Percentiles rank a stretch among this genome's conserved stretches.
These are phyloP conservation scores for Diutina mesorugosa DNA, from an alignment of 1,139 yeast genomes.

Conservation along the genomic window DNA sequence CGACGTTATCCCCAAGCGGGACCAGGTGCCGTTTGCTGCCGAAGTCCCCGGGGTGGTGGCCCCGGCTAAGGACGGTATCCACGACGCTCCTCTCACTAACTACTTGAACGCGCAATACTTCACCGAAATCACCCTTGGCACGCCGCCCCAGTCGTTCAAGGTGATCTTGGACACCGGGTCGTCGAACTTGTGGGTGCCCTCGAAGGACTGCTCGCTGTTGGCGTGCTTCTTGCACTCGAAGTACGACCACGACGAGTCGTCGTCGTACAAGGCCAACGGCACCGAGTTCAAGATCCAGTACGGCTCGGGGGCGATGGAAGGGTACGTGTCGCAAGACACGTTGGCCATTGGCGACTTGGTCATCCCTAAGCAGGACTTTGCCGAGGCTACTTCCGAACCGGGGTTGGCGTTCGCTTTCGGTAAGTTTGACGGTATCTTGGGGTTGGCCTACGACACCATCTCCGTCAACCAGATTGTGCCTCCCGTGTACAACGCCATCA, in stretches of 20 bases:
- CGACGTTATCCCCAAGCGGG: slow-evolving; percentile 12
- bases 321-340: slow-evolving; percentile 78
- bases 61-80: not conserved
- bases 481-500: slow-evolving; percentile 82
- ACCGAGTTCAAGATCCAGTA: slow-evolving; percentile 72
- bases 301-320: slow-evolving; percentile 88
- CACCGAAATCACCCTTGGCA: slow-evolving; percentile 80
- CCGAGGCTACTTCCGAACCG: slow-evolving; percentile 94
- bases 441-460: slow-evolving; percentile 85
- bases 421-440: slow-evolving; percentile 93
- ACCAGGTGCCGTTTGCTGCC: slow-evolving; percentile 16
- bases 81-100: slow-evolving; percentile 73
- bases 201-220: slow-evolving; percentile 75
- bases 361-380: slow-evolving; percentile 83
- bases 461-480: slow-evolving; percentile 84
- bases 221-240: slow-evolving; percentile 91
- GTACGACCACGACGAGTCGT: slow-evolving; percentile 71
- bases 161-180: slow-evolving; percentile 92
- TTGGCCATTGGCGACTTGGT: slow-evolving; percentile 70
- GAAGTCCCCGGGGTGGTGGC: not conserved
- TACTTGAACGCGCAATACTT: slow-evolving; percentile 91
- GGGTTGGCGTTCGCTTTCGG: slow-evolving; percentile 98
- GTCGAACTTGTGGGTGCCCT: slow-evolving; percentile 94
- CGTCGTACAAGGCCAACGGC: slow-evolving; percentile 79
- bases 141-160: slow-evolving; percentile 87